phyloP scores from a whole-genome alignment of 2,329 filamentous ascomycete species.

The Alternaria brassicicola region DNA sequence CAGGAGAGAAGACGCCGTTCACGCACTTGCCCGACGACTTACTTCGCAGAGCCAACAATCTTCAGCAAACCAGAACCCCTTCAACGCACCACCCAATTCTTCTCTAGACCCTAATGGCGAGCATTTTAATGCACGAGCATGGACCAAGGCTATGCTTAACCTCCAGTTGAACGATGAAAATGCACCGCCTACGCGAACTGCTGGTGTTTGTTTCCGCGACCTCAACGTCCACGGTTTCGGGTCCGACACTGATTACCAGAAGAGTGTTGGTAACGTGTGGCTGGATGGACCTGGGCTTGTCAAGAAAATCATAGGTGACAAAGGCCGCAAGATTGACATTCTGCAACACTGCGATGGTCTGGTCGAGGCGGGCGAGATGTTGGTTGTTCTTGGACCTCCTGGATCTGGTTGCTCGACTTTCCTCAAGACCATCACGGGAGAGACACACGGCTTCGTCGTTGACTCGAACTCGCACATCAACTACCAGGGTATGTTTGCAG shows the following conservation, averaged over 20 bases:
- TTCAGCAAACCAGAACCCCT: constrained; percentile 47
- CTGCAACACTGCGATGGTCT: constrained; percentile 71
- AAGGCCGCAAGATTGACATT: constrained; percentile 63
- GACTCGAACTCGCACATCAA: constrained; percentile 76
- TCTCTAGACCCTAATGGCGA: constrained; percentile 54
- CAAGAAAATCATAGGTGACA: constrained; percentile 44
- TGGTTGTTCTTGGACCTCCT: constrained; percentile 75
- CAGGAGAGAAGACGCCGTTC: constrained; percentile 47
- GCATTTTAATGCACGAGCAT: constrained; percentile 56
- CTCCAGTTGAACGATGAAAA: constrained; percentile 51
- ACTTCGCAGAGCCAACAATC: constrained; percentile 50
- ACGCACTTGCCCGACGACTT: constrained; percentile 51
- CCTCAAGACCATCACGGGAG: constrained; percentile 81
- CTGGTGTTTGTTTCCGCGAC: constrained; percentile 55
- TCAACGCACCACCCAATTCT: constrained; percentile 50
- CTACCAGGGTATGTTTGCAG: constrained; percentile 63
- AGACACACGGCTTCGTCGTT: constrained; percentile 79
- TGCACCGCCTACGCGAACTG: constrained; percentile 51
- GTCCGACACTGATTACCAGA: constrained; percentile 58
- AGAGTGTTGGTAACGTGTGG: constrained; percentile 57
- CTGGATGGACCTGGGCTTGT: constrained; percentile 49
- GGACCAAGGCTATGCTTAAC: constrained; percentile 59
- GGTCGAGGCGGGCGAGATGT: constrained; percentile 74
- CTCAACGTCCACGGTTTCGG: constrained; percentile 59
- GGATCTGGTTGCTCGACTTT: constrained; percentile 78